Base-by-base conservation (phyloP, 331 rosid genomes). In the Erythrophleum ivorense region DNA sequence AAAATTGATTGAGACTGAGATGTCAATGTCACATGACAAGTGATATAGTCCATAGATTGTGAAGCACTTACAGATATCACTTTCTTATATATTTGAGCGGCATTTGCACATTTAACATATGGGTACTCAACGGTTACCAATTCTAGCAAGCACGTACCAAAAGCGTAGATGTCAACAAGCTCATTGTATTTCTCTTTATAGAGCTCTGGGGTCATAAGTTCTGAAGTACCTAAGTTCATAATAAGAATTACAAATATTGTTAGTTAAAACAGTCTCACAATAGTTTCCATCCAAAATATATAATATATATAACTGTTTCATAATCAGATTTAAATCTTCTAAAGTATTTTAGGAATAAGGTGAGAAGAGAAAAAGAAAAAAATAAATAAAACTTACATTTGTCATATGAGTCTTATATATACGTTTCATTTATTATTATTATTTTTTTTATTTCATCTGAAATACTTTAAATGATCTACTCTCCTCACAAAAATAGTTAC, bases 201-300 rank as follows among this genome's bases (percentile, higher is more conserved):
- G 19, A 93, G 97, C 87, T 95, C 99, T 11, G 99, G 99, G 4
- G 99, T 98, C 98, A 95, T 95, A 85, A 93, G 93, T 89, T 95
- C 99, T 0, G 98, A 98, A 48, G 99, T 96, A 74, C 99, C 97
- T 96, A 64, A 65, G 60, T 49, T 78, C 77, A 78, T 41, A 65
- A 78, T 16, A 78, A 80, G 73, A 84, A 78, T 75, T 64, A 81
- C 48, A 52, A 24, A 75, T 38, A 46, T 55, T 40, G 78, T 76
- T 49, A 78, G 34, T 63, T 71, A 80, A 46, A 82, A 54, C 38
- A 70, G 77, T 67, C 41, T 66, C 71, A 77, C 50, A 45, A 18
- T 9, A 69, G 49, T 24, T 73, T 40, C 38, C 73, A 82, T 54
- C 14, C 73, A 58, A 63, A 68, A 75, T 57, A 62, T 45, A 69